Percentiles rank a stretch among this genome's conserved stretches.
phyloP scores from a whole-genome alignment of 768 basidiomycete genomes.

The Macrolepiota dolichaula region DNA sequence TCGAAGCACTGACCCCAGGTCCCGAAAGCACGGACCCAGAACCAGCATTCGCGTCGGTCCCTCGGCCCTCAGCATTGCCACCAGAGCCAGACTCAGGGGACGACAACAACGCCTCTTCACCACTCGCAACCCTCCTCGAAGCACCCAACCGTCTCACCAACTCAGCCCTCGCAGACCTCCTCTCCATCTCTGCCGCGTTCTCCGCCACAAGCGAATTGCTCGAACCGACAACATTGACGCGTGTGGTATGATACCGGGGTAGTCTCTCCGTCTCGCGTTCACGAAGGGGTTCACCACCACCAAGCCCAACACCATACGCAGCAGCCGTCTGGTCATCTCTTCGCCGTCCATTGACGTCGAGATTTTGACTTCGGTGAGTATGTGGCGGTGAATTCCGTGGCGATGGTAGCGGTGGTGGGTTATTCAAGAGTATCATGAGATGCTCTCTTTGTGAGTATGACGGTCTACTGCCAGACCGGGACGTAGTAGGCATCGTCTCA shows the following conservation, averaged over 20 bases:
- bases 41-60: neutral
- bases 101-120: neutral
- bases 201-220: slow-evolving; percentile 9
- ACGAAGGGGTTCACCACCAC: too few relatives aligned
- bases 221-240: slow-evolving; percentile 1
- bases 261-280: neutral
- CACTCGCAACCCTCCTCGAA: neutral
- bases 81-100: neutral
- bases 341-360: too few relatives aligned
- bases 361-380: neutral
- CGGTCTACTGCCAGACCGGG: too few relatives aligned
- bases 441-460: neutral
- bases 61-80: neutral
- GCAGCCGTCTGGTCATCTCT: neutral
- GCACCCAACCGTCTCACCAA: neutral
- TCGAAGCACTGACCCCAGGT: neutral
- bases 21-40: neutral
- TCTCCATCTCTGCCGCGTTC: slow-evolving; percentile 5
- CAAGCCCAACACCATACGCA: neutral
- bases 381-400: neutral
- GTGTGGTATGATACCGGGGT: neutral
- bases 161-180: slow-evolving; percentile 6
- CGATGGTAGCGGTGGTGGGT: neutral
- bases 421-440: neutral
- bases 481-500: too few relatives aligned